Evolutionary conservation across 1,139 yeast species (phyloP), one percentile per base, ranked within the genome.

Genomic region (Saccharomyces hybrid): DNA sequence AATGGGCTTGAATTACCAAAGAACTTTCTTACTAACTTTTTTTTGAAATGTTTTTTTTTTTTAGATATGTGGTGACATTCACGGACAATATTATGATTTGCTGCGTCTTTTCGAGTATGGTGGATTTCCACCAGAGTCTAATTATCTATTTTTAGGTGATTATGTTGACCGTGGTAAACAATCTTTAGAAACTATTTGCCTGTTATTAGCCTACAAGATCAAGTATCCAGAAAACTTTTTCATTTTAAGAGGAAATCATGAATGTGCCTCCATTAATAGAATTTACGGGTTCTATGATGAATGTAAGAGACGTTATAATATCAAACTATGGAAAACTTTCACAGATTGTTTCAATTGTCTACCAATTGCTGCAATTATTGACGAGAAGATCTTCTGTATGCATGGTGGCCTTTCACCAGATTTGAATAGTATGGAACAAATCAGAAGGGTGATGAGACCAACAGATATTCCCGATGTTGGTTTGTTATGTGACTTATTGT

Each of bases 391-490:
- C n/a, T n/a, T n/a, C n/a, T n/a, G n/a, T n/a, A n/a, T n/a, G n/a
- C n/a, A n/a, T n/a, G n/a, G n/a, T n/a, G n/a, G n/a, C n/a, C n/a
- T n/a, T n/a, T n/a, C n/a, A n/a, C n/a, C n/a, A n/a, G 97, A 90
- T 74, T 82, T 91, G 72, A 90, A 89, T 77, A 83, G 95, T 55
- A 90, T 91, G 97, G 97, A 91, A 73, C 97, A 91, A 75, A 91
- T 91, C 68, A 86, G 97, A 78, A 83, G 97, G 70, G 96, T 91
- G 61, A 90, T 90, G 97, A 84, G 98, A 75, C 98, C 98, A 60
- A 91, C 98, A 47, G 98, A 91, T 77, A 90, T 91, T 66, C 98
- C 98, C 54, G 98, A 91, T 73, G 95, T 88, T 60, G 97, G 98
- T 28, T 80, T 91, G 68, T 80, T 91, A 64, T 90, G 97, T 77